Evolutionary conservation across 2,329 filamentous ascomycete genomes (phyloP).

Genomic region (Fusarium sp.): DNA sequence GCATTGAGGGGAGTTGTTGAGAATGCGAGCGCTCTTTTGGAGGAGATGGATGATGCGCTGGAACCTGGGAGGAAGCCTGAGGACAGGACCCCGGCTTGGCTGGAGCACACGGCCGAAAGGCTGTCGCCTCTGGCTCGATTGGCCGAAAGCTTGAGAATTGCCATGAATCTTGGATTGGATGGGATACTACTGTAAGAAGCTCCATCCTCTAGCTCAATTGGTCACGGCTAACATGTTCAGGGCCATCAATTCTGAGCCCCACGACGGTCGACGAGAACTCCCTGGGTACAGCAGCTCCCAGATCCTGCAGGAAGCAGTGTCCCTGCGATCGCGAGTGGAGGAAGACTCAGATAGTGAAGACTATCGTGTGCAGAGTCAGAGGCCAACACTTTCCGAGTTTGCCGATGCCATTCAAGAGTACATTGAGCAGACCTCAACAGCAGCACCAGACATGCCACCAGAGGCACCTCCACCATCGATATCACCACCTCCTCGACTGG

Average conservation of each 20-base stretch:
- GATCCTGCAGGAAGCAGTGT: slow-evolving; percentile 40
- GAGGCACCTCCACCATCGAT: neutral
- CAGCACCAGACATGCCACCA: neutral
- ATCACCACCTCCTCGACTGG: slow-evolving; percentile 11
- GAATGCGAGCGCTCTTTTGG: slow-evolving; percentile 30
- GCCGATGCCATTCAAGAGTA: slow-evolving; percentile 41
- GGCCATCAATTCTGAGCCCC: slow-evolving; percentile 40
- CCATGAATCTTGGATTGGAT: slow-evolving; percentile 42
- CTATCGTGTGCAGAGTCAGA: slow-evolving; percentile 31
- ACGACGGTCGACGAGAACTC: slow-evolving; percentile 33
- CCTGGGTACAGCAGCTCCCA: slow-evolving; percentile 45
- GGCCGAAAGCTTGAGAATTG: slow-evolving; percentile 35
- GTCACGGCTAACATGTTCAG: slow-evolving; percentile 22
- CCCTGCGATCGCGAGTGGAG: slow-evolving; percentile 32
- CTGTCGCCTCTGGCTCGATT: slow-evolving; percentile 33
- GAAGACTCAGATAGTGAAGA: slow-evolving; percentile 37
- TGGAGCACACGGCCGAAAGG: slow-evolving; percentile 42
- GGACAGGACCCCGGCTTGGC: slow-evolving; percentile 29
- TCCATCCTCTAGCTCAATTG: neutral
- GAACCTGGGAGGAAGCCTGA: slow-evolving; percentile 19
- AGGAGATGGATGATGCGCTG: slow-evolving; percentile 41
- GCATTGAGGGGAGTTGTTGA: slow-evolving; percentile 35
- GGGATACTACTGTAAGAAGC: slow-evolving; percentile 36
- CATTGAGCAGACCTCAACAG: slow-evolving; percentile 37
- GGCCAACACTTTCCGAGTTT: slow-evolving; percentile 34